Conservation (phyloP, 2,329 filamentous ascomycete species). For the Coleophoma crateriformis region DNA sequence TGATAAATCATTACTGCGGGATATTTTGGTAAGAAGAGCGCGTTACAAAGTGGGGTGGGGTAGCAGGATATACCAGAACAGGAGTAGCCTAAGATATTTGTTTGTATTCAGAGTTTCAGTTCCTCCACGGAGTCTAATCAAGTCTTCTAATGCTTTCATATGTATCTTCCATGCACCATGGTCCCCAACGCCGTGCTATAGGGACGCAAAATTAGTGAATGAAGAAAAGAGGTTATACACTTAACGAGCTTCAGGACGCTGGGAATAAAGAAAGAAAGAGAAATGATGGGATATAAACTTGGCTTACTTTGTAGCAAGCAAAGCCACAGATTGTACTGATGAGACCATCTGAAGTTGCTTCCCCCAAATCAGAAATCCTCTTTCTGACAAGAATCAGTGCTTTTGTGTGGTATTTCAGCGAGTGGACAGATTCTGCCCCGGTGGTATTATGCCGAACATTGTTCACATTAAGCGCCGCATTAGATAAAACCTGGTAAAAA, state of each 20-base stretch:
- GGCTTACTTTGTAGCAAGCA: conserved; percentile 9
- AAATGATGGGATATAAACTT: background rate
- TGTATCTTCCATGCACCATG: conserved; percentile 4
- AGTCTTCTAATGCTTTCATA: conserved; percentile 7
- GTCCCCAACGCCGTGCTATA: conserved; percentile 2
- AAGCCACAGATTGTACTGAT: background rate
- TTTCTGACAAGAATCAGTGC: conserved; percentile 5
- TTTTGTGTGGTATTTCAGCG: conserved; percentile 4
- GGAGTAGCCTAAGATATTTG: background rate
- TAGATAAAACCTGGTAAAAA: background rate
- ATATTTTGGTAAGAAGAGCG: background rate
- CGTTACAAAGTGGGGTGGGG: background rate
- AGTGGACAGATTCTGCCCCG: conserved; percentile 2
- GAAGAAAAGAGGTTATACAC: too few relatives aligned
- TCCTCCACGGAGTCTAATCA: conserved; percentile 6
- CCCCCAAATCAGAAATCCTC: background rate
- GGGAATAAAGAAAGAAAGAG: too few relatives aligned
- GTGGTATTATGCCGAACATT: background rate
- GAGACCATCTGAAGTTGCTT: background rate
- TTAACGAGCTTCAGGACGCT: too few relatives aligned
- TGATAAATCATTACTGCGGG: conserved; percentile 1
- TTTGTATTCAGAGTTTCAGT: conserved; percentile 5
- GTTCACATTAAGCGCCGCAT: background rate
- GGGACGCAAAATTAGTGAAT: background rate
- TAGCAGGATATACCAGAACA: conserved; percentile 1